Evolutionary conservation across 1,139 yeast species (phyloP).

Genomic region (Taiozyma sp.): DNA sequence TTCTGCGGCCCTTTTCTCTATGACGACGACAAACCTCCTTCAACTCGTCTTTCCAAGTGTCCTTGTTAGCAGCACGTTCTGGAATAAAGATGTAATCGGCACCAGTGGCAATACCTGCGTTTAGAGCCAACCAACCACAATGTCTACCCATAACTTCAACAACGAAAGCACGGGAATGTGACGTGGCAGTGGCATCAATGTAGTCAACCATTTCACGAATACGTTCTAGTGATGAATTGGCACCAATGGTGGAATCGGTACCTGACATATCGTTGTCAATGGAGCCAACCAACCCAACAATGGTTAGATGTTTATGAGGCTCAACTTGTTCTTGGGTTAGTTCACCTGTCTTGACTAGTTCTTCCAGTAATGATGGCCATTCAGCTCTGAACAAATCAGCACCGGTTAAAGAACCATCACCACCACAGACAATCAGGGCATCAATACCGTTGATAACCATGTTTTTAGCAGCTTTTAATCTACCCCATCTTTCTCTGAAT

Average conservation of each 20-base stretch:
- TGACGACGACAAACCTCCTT: slow-evolving; percentile 62
- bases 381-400: slow-evolving; percentile 75
- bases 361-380: slow-evolving; percentile 72
- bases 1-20: slow-evolving; percentile 67
- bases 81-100: slow-evolving; percentile 82
- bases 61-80: slow-evolving; percentile 62
- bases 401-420: slow-evolving; percentile 83
- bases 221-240: slow-evolving; percentile 71
- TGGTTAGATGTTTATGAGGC: slow-evolving; percentile 55
- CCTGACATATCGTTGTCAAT: slow-evolving; percentile 83
- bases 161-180: slow-evolving; percentile 80
- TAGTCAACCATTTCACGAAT: slow-evolving; percentile 76
- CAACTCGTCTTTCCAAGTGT: slow-evolving; percentile 65
- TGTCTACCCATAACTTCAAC: slow-evolving; percentile 91
- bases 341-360: slow-evolving; percentile 45
- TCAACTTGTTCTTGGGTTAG: slow-evolving; percentile 49
- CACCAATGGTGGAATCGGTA: slow-evolving; percentile 81
- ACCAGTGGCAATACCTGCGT: slow-evolving; percentile 80
- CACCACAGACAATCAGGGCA: slow-evolving; percentile 79
- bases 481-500: slow-evolving; percentile 64
- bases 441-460: slow-evolving; percentile 71
- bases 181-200: slow-evolving; percentile 80
- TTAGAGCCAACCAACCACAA: slow-evolving; percentile 83
- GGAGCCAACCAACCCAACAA: slow-evolving; percentile 78
- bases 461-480: slow-evolving; percentile 63